Evolutionary conservation across 208 protist genomes (phyloP), one percentile per base, ranked within the genome.

Genomic region (Wallacemonas sp.): DNA sequence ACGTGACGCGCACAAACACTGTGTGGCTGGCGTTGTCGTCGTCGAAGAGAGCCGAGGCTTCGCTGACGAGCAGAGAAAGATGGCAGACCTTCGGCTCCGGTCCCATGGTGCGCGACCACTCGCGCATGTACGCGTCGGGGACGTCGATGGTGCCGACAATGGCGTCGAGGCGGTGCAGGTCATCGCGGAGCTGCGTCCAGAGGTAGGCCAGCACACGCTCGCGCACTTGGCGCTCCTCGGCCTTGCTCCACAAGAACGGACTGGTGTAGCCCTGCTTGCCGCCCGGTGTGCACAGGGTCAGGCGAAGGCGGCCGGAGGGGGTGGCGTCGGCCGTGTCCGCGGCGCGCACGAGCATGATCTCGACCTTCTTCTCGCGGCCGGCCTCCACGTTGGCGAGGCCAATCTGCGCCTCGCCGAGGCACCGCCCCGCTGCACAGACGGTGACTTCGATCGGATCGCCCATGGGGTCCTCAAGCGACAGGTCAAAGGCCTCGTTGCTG

Each of bases 121-220:
- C 67, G 48, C 52, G 39, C 81, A 92, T 89, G 61, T 84, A 82
- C 18, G 54, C 38, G 31, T 91, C 79, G 31, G 76, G 70, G 65
- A 91, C 57, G 62, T 81, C 75, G 44, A 89, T 75, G 61, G 71
- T 72, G 38, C 69, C 64, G 26, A 91, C 71, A 45, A 93, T 83
- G 46, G 78, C 70, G 54, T 95, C 86, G 3, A 95, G 65, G 25
- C 81, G 76, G 63, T 95, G 87, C 36, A 95, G 75, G 44, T 93
- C 85, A 70, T 91, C 86, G 33, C 87, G 84, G 33, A 89, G 75
- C 72, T 91, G 82, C 61, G 66, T 79, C 87, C 87, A 93, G 41
- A 95, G 63, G 63, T 81, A 93, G 57, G 81, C 79, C 67, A 69
- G 69, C 49, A 95, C 75, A 57, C 90, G 90, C 29, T 73, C 54